Conservation (phyloP, 169 alveolate species). For the Cryptosporidium sp. region DNA sequence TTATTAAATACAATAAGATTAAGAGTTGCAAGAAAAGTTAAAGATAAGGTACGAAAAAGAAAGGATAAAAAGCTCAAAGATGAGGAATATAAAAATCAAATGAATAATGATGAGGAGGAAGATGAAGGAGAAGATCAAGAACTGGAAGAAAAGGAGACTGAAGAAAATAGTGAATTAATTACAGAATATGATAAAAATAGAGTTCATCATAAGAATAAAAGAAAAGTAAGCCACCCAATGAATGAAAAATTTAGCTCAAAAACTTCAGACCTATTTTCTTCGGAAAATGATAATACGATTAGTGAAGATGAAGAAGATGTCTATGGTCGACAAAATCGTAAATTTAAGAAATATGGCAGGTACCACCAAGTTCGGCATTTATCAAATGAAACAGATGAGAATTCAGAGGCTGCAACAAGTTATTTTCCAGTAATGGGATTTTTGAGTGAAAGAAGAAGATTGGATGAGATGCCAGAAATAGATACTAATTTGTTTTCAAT, state of each 20-base stretch:
- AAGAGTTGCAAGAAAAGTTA: constrained; percentile 23
- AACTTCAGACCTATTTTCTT: constrained; percentile 1
- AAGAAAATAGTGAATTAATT: background rate
- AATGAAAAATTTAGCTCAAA: background rate
- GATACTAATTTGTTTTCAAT: constrained; percentile 52
- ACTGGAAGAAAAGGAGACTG: constrained; percentile 46
- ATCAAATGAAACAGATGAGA: background rate
- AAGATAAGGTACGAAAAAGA: background rate
- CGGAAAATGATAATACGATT: background rate
- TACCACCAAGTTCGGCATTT: background rate
- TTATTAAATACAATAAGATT: constrained; percentile 40
- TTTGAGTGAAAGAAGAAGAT: constrained; percentile 65
- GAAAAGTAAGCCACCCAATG: background rate
- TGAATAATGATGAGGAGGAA: background rate
- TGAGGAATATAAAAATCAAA: background rate
- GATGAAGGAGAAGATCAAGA: background rate
- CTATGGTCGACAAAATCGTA: background rate
- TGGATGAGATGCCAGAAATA: constrained; percentile 69
- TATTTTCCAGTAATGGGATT: constrained; percentile 58
- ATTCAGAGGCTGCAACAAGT: background rate
- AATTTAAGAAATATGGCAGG: background rate
- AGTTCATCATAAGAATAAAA: background rate
- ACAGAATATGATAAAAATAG: background rate
- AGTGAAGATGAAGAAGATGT: constrained; percentile 3
- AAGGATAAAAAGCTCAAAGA: background rate